A percentile compares a stretch with the other conserved stretches of the same genome.
Conservation (phyloP, 345 rosid species). For the Physaria fendleri region DNA sequence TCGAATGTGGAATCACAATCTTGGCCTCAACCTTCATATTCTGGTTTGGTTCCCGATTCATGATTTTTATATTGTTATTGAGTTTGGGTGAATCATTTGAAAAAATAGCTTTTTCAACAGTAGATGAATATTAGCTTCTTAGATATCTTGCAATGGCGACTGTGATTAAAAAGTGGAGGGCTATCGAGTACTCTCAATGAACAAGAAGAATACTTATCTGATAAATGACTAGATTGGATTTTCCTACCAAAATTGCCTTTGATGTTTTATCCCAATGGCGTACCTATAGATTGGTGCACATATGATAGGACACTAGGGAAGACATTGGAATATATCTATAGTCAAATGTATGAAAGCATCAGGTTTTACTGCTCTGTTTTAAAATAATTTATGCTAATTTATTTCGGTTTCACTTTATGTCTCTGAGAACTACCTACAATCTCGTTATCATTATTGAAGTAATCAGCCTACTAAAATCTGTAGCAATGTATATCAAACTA, state of each 20-base stretch:
- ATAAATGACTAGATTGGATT: neutral
- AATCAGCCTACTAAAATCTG: neutral
- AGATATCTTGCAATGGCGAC: neutral
- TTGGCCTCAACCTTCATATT: conserved; percentile 75
- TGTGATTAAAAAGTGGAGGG: neutral
- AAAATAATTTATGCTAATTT: neutral
- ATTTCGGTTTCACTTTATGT: neutral
- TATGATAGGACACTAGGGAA: neutral
- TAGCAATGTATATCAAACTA: neutral
- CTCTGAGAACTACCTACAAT: neutral
- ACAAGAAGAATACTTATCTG: neutral
- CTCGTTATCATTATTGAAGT: neutral
- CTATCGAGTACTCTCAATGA: neutral
- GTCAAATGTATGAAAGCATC: neutral
- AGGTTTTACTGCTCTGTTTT: neutral
- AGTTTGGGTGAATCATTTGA: neutral
- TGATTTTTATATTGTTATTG: neutral
- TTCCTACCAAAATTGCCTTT: neutral
- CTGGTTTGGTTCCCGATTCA: conserved; percentile 36
- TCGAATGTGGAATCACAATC: conserved; percentile 30
- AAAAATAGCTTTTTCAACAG: no score
- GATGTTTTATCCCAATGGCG: neutral
- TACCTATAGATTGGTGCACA: neutral
- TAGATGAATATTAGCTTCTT: conserved; percentile 1
- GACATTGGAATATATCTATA: no score